These are phyloP conservation scores for Ilyonectria sp. DNA, from an alignment of 2,329 filamentous ascomycete species.

Conservation along the genomic window DNA sequence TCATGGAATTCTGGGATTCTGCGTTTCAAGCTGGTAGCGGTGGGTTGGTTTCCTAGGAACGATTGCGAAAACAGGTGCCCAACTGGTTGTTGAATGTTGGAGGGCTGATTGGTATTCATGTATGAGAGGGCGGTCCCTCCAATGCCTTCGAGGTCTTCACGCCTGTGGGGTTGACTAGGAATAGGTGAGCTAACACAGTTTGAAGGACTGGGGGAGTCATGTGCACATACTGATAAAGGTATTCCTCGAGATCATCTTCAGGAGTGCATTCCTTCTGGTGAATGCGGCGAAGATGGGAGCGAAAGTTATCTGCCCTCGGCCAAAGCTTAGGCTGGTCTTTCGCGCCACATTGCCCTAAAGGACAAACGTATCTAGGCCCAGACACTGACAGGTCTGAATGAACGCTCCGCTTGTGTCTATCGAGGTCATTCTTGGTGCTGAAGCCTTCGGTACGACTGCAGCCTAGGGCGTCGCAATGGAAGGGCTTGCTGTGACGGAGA, in stretches of 20 bases:
- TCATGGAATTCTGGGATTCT: constrained; percentile 27
- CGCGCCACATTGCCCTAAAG: constrained; percentile 41
- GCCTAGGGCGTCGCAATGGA: constrained; percentile 69
- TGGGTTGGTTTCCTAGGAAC: constrained; percentile 18
- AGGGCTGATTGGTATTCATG: constrained; percentile 33
- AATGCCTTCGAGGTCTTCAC: constrained; percentile 46
- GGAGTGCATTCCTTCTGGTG: constrained; percentile 63
- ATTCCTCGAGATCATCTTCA: constrained; percentile 58
- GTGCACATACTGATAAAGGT: constrained; percentile 42
- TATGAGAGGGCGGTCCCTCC: constrained; percentile 47
- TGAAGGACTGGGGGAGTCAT: neutral
- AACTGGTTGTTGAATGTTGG: constrained; percentile 36
- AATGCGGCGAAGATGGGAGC: constrained; percentile 80
- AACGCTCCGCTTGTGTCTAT: constrained; percentile 82
- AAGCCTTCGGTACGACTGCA: constrained; percentile 79
- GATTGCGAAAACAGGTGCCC: constrained; percentile 6
- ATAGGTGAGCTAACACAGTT: constrained; percentile 8
- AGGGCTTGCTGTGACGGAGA: constrained; percentile 78
- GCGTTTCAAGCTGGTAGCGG: constrained; percentile 1
- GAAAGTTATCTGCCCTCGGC: constrained; percentile 90
- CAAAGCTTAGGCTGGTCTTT: constrained; percentile 72
- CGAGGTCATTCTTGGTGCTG: constrained; percentile 84
- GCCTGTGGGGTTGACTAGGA: constrained; percentile 31
- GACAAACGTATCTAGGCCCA: constrained; percentile 47
- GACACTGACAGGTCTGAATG: constrained; percentile 67